Evolutionary conservation across 2,329 filamentous ascomycete genomes (phyloP).

Genomic region (Fusarium udum): DNA sequence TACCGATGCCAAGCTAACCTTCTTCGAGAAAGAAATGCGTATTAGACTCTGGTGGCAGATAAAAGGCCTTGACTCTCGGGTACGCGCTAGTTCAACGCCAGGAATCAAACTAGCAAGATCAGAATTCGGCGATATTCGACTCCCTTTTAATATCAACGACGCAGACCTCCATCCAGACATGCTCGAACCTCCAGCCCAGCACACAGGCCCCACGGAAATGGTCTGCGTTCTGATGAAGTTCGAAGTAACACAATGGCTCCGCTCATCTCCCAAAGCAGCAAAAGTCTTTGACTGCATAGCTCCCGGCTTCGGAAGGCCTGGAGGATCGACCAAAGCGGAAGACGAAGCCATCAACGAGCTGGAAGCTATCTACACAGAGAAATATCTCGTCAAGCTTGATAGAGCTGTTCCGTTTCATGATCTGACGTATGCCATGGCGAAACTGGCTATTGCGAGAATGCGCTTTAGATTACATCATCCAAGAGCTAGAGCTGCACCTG

Average conservation of each 20-base stretch:
- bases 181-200: constrained; percentile 55
- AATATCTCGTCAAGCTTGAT: constrained; percentile 38
- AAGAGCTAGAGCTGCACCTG: constrained; percentile 6
- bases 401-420: constrained; percentile 44
- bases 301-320: background rate
- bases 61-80: constrained; percentile 30
- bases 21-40: constrained; percentile 44
- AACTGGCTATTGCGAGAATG: constrained; percentile 41
- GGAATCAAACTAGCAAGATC: background rate
- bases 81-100: background rate
- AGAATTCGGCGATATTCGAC: constrained; percentile 35
- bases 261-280: constrained; percentile 32
- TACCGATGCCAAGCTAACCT: constrained; percentile 12
- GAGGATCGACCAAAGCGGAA: constrained; percentile 8
- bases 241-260: constrained; percentile 43
- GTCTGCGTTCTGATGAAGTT: constrained; percentile 51
- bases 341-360: constrained; percentile 43
- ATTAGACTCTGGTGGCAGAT: constrained; percentile 45
- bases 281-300: constrained; percentile 32
- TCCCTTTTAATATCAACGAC: constrained; percentile 67
- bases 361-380: constrained; percentile 38
- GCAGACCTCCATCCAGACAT: constrained; percentile 61
- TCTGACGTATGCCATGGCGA: constrained; percentile 34
- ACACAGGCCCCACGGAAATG: constrained; percentile 65
- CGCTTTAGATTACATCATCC: constrained; percentile 46